A percentile compares a stretch with the other conserved stretches of the same genome.
phyloP scores from a whole-genome alignment of 2,329 filamentous ascomycete species.

The Aspergillus sp. region DNA sequence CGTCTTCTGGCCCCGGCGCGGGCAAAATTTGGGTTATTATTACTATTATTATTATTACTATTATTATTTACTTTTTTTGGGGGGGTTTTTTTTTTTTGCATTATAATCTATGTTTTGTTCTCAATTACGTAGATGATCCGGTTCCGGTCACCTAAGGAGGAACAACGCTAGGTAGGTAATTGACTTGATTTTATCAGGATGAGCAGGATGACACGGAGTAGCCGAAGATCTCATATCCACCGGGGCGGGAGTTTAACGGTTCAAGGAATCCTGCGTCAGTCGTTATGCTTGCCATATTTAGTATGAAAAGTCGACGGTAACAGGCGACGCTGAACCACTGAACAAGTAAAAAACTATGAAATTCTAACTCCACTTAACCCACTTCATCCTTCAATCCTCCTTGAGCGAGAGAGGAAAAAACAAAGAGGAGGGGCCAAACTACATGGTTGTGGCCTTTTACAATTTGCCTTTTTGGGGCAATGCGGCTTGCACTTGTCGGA shows the following conservation, averaged over 20 bases:
- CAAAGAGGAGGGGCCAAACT: too few species aligned
- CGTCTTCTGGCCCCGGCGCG: not conserved
- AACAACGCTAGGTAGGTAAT: not conserved
- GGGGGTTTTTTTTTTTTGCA: too few species aligned
- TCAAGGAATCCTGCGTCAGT: not conserved
- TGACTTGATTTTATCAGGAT: not conserved
- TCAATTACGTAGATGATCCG: too few species aligned
- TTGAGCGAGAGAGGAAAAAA: not conserved
- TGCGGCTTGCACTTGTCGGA: conserved; percentile 51
- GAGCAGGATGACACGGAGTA: not conserved
- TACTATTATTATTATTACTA: too few species aligned
- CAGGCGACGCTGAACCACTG: not conserved
- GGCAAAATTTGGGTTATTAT: not conserved
- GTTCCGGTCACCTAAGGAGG: too few species aligned
- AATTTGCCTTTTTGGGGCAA: conserved; percentile 43
- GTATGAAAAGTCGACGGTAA: not conserved
- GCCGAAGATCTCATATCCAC: not conserved
- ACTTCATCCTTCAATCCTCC: not conserved
- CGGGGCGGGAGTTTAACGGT: not conserved
- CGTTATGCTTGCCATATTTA: not conserved
- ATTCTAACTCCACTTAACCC: not conserved
- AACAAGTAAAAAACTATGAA: not conserved
- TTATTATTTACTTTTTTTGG: too few species aligned
- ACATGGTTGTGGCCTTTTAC: conserved; percentile 27
- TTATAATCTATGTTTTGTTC: too few species aligned